Evolutionary conservation across 345 rosid species (phyloP).

Genomic region (Eucalyptus erythrocorys): DNA sequence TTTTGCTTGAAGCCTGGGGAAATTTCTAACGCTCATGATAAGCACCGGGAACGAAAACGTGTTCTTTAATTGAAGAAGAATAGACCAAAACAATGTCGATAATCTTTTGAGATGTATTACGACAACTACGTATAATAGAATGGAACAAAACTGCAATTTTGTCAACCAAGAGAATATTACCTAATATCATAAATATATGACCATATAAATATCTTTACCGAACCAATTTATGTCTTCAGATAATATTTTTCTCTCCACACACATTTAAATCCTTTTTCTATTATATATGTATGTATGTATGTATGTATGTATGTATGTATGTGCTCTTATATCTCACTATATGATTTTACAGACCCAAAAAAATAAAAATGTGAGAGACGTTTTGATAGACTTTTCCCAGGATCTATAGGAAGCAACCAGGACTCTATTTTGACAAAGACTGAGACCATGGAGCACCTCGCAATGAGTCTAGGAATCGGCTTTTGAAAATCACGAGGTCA

Average conservation of each 20-base stretch:
- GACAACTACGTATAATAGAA: not conserved
- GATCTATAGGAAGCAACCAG: not conserved
- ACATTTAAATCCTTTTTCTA: no score
- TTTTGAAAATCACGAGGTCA: no score
- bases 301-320: no score
- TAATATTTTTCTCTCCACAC: no score
- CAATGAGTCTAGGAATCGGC: not conserved
- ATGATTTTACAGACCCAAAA: not conserved
- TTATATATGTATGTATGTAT: no score
- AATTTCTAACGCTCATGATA: no score
- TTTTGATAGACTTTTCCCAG: not conserved
- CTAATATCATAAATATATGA: not conserved
- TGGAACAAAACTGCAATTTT: not conserved
- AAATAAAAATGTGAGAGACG: fast-evolving
- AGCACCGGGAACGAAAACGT: not conserved
- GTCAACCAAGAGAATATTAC: no score
- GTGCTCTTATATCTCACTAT: not conserved
- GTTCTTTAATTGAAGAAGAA: not conserved
- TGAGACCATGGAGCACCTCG: not conserved
- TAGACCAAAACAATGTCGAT: no score
- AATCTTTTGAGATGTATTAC: not conserved
- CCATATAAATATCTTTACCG: no score
- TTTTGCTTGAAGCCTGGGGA: not conserved
- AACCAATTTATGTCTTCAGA: no score
- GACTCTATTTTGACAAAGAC: no score